Evolutionary conservation across 768 basidiomycete genomes (phyloP), one percentile per base, ranked within the genome.

Genomic region (Pleurotus pulmonarius): DNA sequence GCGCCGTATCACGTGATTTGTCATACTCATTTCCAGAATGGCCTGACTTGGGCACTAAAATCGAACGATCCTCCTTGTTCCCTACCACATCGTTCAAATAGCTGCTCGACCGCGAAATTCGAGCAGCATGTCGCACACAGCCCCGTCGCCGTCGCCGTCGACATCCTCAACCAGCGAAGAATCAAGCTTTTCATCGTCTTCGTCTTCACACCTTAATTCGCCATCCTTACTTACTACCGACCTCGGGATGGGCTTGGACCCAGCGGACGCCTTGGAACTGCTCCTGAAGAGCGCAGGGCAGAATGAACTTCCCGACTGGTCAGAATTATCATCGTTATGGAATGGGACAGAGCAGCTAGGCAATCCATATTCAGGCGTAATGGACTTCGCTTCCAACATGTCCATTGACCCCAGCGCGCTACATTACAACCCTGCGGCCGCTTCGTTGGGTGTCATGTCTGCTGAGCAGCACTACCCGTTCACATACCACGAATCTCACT

Each of bases 401-500:
- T 78, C 80, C 1, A 77, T 90, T 54, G 85, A 90, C 57, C 87
- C 89, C 26, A 83, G 74, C 61, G 73, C 80, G 5, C 70, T 89
- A 11, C 86, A 88, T 63, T 83, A 72, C 63, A 68, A 76, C 61
- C 56, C 64, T 29, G 13, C 54, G 51, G 29, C 59, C 57, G 60
- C 62, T 56, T 4, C 25, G 7, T 43, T 34, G n/a, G 26, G 43
- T 5, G 18, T 16, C 6, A 29, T 58, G n/a, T 45, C 55, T 29
- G 26, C 49, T 11, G 22, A 55, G 16, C 24, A 45, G 26, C n/a
- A 20, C 43, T 58, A 40, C 37, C 24, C 20, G 6, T 22, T 51
- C 11, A 13, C 53, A 39, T 56, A 55, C 38, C 46, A 51, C 44
- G 58, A 61, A 13, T 44, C 41, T 6, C 45, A 45, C 9, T 22